These are phyloP conservation scores for Xylariaceae sp. DNA, from an alignment of 2,329 filamentous ascomycete genomes.

Conservation along the genomic window DNA sequence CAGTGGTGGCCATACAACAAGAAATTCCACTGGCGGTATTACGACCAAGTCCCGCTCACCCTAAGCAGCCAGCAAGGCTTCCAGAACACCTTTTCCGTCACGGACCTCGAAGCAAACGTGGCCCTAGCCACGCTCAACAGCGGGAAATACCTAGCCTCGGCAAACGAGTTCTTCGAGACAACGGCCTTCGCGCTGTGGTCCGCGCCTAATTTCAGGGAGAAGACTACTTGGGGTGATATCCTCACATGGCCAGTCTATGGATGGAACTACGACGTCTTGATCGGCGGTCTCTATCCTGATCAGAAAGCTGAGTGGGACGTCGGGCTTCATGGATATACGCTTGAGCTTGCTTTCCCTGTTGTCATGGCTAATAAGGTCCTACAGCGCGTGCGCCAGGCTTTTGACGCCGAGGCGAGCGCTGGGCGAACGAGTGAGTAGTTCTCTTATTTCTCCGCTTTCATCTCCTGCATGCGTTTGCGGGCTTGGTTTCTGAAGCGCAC, in stretches of 20 bases:
- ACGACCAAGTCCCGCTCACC: slow-evolving; percentile 42
- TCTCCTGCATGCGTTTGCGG: no score
- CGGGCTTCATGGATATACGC: slow-evolving; percentile 44
- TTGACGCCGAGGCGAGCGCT: slow-evolving; percentile 40
- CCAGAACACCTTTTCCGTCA: slow-evolving; percentile 50
- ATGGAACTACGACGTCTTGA: slow-evolving; percentile 52
- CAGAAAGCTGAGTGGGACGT: slow-evolving; percentile 50
- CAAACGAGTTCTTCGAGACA: slow-evolving; percentile 47
- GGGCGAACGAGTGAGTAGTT: slow-evolving; percentile 15
- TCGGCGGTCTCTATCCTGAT: slow-evolving; percentile 47
- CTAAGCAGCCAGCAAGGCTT: slow-evolving; percentile 44
- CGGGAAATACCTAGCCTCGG: slow-evolving; percentile 44
- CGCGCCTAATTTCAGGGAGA: slow-evolving; percentile 51
- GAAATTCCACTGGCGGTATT: slow-evolving; percentile 52
- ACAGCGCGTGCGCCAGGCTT: slow-evolving; percentile 44
- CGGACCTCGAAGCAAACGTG: slow-evolving; percentile 40
- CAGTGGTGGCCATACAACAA: slow-evolving; percentile 50
- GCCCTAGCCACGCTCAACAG: slow-evolving; percentile 43
- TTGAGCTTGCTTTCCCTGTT: slow-evolving; percentile 51
- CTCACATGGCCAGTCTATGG: slow-evolving; percentile 48
- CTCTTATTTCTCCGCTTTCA: neutral
- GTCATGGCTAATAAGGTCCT: slow-evolving; percentile 47
- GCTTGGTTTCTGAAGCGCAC: no score
- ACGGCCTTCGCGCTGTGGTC: slow-evolving; percentile 48
- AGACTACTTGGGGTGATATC: slow-evolving; percentile 43